These are phyloP conservation scores for Gymnopilus dilepis DNA, from an alignment of 768 basidiomycete genomes.

Conservation along the genomic window DNA sequence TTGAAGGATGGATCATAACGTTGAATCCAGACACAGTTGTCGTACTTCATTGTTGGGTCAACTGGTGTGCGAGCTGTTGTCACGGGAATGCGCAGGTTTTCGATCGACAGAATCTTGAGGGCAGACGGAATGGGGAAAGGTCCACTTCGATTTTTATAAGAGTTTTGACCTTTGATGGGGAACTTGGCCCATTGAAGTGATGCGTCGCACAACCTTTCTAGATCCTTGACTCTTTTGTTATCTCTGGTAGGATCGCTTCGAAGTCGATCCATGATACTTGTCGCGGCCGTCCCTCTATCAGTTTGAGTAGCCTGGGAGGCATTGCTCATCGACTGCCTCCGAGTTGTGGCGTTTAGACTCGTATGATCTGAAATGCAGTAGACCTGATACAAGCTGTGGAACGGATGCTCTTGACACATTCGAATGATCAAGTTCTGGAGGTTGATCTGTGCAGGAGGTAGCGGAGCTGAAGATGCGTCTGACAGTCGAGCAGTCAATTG, in stretches of 20 bases:
- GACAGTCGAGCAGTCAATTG: slow-evolving; percentile 92
- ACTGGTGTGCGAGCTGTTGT: slow-evolving; percentile 74
- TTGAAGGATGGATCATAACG: slow-evolving; percentile 63
- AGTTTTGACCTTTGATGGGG: slow-evolving; percentile 52
- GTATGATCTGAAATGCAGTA: slow-evolving; percentile 63
- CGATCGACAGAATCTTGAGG: slow-evolving; percentile 52
- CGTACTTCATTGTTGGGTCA: slow-evolving; percentile 73
- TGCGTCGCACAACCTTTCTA: slow-evolving; percentile 67
- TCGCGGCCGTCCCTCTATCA: slow-evolving; percentile 70
- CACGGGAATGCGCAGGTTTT: slow-evolving; percentile 75
- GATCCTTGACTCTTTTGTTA: slow-evolving; percentile 46
- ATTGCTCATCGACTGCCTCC: slow-evolving; percentile 54
- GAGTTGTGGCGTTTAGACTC: slow-evolving; percentile 21
- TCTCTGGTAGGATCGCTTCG: slow-evolving; percentile 41
- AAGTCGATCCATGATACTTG: slow-evolving; percentile 61
- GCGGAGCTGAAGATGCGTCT: slow-evolving; percentile 35
- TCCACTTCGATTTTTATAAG: slow-evolving; percentile 22
- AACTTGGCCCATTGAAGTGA: slow-evolving; percentile 77
- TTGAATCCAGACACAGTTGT: slow-evolving; percentile 69
- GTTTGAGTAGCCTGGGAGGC: slow-evolving; percentile 59
- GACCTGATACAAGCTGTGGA: slow-evolving; percentile 91
- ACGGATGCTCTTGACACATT: slow-evolving; percentile 91
- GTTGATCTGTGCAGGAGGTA: slow-evolving; percentile 53
- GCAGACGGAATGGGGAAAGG: slow-evolving; percentile 46
- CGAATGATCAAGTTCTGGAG: slow-evolving; percentile 69